phyloP scores from a whole-genome alignment of 306 rosid genomes.

The Cajanus cajan region DNA sequence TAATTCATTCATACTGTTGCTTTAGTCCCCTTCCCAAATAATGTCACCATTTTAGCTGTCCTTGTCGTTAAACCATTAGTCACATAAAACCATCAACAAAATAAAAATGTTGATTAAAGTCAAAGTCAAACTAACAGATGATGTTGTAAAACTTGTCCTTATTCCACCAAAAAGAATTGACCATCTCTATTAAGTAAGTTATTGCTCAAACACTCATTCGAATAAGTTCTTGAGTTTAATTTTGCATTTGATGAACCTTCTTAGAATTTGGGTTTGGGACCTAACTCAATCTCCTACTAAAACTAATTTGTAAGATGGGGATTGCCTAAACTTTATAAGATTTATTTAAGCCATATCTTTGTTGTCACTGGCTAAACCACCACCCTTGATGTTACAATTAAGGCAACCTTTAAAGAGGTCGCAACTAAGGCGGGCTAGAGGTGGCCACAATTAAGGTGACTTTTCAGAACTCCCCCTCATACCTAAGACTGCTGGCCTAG shows the following conservation, averaged over 20 bases:
- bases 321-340: too few relatives aligned
- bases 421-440: too few relatives aligned
- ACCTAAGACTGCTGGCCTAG: too few relatives aligned
- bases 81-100: background rate
- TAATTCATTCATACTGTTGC: background rate
- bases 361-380: too few relatives aligned
- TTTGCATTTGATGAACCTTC: background rate
- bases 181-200: background rate
- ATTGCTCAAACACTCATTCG: background rate
- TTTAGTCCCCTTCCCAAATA: background rate
- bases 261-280: too few relatives aligned
- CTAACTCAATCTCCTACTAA: too few relatives aligned
- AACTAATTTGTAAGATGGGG: too few relatives aligned
- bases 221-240: background rate
- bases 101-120: background rate
- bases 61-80: slow-evolving; percentile 1
- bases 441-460: too few relatives aligned
- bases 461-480: too few relatives aligned
- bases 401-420: too few relatives aligned
- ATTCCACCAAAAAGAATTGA: background rate
- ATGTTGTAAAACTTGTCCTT: background rate
- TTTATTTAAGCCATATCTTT: too few relatives aligned
- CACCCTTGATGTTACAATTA: too few relatives aligned
- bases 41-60: background rate
- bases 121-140: background rate